Conservation (phyloP, 1,284 basidiomycete species). For the Lentinus polychrous region DNA sequence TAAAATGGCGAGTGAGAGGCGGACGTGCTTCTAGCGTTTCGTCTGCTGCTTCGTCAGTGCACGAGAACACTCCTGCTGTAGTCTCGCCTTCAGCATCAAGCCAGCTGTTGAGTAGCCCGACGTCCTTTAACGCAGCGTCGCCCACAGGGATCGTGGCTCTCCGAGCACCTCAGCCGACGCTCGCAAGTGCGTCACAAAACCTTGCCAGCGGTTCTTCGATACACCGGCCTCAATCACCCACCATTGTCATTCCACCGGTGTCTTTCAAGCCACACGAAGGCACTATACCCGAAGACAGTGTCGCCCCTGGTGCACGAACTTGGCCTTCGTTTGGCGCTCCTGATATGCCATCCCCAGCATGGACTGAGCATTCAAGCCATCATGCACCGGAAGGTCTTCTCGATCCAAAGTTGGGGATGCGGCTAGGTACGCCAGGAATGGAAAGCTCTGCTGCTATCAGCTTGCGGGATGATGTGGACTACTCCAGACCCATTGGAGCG, state of each 20-base stretch:
- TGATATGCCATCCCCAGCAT: constrained; percentile 28
- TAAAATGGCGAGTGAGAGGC: constrained; percentile 12
- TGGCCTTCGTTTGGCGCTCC: constrained; percentile 17
- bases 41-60: background rate
- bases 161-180: background rate
- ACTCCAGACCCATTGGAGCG: constrained; percentile 36
- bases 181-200: background rate
- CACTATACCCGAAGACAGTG: constrained; percentile 6
- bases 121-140: no score
- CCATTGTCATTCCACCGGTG: constrained; percentile 12
- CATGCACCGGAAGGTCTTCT: constrained; percentile 30
- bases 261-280: constrained; percentile 6
- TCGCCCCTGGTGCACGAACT: constrained; percentile 6
- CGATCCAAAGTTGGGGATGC: constrained; percentile 25
- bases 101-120: background rate
- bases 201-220: constrained; percentile 7
- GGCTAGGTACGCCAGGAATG: constrained; percentile 20
- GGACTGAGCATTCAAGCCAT: constrained; percentile 27
- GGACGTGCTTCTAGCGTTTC: constrained; percentile 1
- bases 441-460: constrained; percentile 29
- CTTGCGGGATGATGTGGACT: constrained; percentile 36
- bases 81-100: background rate
- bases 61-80: no score
- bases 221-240: constrained; percentile 14
- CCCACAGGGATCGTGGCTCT: background rate